Base-by-base conservation (phyloP, 495 filamentous ascomycete genomes). In the Hyphodiscus hymeniophilus region DNA sequence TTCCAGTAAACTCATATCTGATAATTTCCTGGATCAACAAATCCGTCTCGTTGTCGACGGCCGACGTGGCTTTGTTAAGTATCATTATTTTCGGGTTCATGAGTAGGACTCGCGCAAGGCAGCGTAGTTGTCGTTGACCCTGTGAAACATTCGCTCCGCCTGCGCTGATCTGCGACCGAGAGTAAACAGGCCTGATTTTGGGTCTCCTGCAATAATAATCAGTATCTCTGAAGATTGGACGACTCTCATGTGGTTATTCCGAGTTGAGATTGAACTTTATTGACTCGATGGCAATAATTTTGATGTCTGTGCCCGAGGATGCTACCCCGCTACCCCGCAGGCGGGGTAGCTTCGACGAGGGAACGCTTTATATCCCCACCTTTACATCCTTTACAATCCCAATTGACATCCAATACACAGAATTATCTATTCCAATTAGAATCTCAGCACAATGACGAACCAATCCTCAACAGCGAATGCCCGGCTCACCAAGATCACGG, bases 401-500 rank as follows among this genome's bases (percentile, higher is more conserved):
- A n/a, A n/a, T n/a, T n/a, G n/a, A n/a, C n/a, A n/a, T n/a, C n/a
- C n/a, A n/a, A n/a, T n/a, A n/a, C n/a, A n/a, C n/a, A n/a, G n/a
- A n/a, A n/a, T n/a, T n/a, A n/a, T n/a, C n/a, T n/a, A n/a, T n/a
- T n/a, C n/a, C 26, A 28, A 28, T 28, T 28, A 10, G 26, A 39
- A 26, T 16, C 33, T 17, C 35, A 35, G 48, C 36, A 51, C 1
- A 2, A 55, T 55, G 47, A 2, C 41, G 4, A 38, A 42, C 23
- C 46, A 45, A 20, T 33, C 11, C 23, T 48, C 56, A 10, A 51
- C 44, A 30, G 58, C 58, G 8, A 52, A 58, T 30, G 45, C 24
- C 35, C 60, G 69, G 33, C 48, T 72, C 16, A 62, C 55, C 12
- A 60, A 71, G 47, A 56, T 70, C 39, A 65, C 51, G 18, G 68